Evolutionary conservation across 75 land plant species (phyloP).

Genomic region (Cupressus sempervirens): DNA sequence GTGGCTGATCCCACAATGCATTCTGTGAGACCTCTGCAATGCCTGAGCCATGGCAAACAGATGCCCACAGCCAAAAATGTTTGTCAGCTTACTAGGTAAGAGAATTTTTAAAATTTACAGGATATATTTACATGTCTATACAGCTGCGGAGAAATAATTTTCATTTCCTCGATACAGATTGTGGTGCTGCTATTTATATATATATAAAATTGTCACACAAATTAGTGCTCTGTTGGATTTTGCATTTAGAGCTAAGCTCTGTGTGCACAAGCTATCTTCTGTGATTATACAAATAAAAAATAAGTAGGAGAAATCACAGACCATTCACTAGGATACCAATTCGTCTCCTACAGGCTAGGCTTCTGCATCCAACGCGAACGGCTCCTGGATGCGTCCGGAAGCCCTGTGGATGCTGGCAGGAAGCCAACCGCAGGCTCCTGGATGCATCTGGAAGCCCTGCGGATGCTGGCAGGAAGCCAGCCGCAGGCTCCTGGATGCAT

Average conservation of each 20-base stretch:
- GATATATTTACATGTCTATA: not conserved
- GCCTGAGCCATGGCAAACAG: slow-evolving; percentile 43
- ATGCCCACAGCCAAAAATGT: slow-evolving; percentile 52
- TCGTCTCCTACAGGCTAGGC: too few species aligned
- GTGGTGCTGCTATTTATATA: not conserved
- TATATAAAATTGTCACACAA: not conserved
- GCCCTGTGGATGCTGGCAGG: too few species aligned
- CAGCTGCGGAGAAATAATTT: not conserved
- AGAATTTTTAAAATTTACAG: not conserved
- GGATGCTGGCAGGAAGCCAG: too few species aligned
- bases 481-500: too few species aligned
- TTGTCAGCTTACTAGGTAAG: slow-evolving; percentile 42
- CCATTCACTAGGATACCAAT: too few species aligned
- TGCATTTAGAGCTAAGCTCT: not conserved
- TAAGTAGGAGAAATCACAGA: too few species aligned
- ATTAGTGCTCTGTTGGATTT: not conserved
- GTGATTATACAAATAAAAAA: too few species aligned
- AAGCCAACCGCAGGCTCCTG: too few species aligned
- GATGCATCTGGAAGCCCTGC: too few species aligned
- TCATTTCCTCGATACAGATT: too few species aligned
- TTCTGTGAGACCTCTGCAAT: slow-evolving; percentile 32
- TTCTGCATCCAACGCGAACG: too few species aligned
- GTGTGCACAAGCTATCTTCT: not conserved
- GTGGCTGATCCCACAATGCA: slow-evolving; percentile 9
- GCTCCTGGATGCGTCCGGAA: too few species aligned